phyloP scores from a whole-genome alignment of 768 basidiomycete genomes.

The Suillus sp. region DNA sequence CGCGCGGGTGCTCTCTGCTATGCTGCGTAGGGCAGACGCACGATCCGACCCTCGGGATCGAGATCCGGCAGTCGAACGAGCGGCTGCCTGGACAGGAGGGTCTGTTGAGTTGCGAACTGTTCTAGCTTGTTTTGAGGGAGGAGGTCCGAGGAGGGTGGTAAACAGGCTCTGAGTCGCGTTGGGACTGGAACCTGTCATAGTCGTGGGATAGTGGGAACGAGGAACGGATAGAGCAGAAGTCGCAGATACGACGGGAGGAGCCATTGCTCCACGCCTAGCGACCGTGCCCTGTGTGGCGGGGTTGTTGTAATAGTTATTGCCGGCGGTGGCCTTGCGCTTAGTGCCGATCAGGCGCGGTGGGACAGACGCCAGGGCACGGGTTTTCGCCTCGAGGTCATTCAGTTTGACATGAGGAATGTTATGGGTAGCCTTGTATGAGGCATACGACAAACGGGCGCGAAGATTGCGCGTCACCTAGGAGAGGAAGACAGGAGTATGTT shows the following conservation, averaged over 20 bases:
- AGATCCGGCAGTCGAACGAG: constrained; percentile 37
- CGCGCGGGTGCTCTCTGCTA: constrained; percentile 49
- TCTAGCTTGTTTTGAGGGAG: constrained; percentile 73
- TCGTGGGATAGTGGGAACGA: constrained; percentile 46
- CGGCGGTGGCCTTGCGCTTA: constrained; percentile 52
- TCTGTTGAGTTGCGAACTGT: constrained; percentile 78
- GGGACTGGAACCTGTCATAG: constrained; percentile 36
- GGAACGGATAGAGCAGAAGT: constrained; percentile 34
- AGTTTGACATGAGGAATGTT: constrained; percentile 67
- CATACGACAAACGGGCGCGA: constrained; percentile 79
- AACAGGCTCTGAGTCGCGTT: constrained; percentile 64
- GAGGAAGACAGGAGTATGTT: constrained; percentile 32
- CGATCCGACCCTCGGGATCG: constrained; percentile 23
- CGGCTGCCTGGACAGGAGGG: constrained; percentile 60
- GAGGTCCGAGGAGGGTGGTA: constrained; percentile 73
- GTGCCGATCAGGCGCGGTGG: constrained; percentile 57
- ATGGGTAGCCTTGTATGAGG: constrained; percentile 80
- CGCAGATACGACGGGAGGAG: constrained; percentile 39
- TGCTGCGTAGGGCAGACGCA: constrained; percentile 38
- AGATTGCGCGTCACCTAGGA: constrained; percentile 77
- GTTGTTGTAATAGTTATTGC: constrained; percentile 52
- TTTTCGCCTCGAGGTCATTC: constrained; percentile 71
- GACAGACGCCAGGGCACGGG: constrained; percentile 44
- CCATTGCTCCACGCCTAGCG: constrained; percentile 46
- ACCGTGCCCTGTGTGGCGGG: constrained; percentile 50